Evolutionary conservation across 2,329 filamentous ascomycete species (phyloP).

Genomic region (Colletotrichum sp.): DNA sequence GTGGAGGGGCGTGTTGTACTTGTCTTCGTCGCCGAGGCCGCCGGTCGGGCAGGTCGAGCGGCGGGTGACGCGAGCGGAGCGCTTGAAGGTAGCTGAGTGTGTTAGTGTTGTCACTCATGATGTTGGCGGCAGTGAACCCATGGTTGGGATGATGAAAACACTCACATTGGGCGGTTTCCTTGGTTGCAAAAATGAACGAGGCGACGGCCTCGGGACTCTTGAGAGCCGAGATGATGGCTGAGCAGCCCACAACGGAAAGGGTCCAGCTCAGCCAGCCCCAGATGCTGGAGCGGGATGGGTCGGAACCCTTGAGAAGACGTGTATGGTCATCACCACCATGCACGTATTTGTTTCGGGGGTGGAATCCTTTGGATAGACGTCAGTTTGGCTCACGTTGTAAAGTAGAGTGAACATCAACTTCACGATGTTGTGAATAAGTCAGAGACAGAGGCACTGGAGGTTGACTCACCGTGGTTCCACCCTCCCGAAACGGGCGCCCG

Average conservation of each 20-base stretch:
- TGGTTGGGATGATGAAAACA: neutral
- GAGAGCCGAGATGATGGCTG: conserved; percentile 30
- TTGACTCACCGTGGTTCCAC: conserved; percentile 12
- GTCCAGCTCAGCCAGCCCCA: conserved; percentile 48
- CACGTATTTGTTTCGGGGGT: conserved; percentile 21
- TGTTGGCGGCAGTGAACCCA: neutral
- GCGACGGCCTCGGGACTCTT: conserved; percentile 19
- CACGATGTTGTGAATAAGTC: neutral
- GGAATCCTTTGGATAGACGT: neutral
- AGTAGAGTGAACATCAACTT: neutral
- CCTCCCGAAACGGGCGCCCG: conserved; percentile 19
- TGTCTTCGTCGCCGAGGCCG: conserved; percentile 31
- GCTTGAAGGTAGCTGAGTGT: neutral
- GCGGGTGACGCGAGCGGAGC: neutral
- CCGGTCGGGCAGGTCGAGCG: conserved; percentile 29
- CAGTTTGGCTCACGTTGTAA: neutral
- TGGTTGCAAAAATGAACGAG: conserved; percentile 8
- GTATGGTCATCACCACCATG: conserved; percentile 46
- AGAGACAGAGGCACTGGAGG: neutral
- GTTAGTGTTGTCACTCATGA: neutral
- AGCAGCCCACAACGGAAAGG: conserved; percentile 44
- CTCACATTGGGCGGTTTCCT: neutral
- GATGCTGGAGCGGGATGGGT: conserved; percentile 30
- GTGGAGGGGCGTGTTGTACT: conserved; percentile 63
- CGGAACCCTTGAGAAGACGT: conserved; percentile 32